Percentiles rank a stretch among this genome's conserved stretches.
phyloP scores from a whole-genome alignment of 768 basidiomycete species.

The Pulveroboletus sp. region DNA sequence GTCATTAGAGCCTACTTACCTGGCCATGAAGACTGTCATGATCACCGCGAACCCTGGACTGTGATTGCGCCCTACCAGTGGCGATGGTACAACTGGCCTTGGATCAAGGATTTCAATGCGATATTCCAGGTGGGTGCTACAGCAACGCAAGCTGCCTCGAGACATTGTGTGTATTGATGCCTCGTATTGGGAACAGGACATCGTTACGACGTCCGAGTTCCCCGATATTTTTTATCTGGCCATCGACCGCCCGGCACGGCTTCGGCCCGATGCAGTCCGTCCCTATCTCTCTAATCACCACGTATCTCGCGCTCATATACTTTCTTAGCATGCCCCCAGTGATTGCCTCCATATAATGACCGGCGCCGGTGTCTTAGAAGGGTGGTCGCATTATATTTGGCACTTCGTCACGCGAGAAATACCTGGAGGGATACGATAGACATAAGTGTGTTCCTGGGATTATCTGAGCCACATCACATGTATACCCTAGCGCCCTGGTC shows the following conservation, averaged over 20 bases:
- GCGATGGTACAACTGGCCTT: constrained; percentile 64
- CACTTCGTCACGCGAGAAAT: constrained; percentile 43
- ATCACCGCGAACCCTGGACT: constrained; percentile 42
- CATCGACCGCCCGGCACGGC: constrained; percentile 57
- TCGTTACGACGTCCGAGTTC: constrained; percentile 41
- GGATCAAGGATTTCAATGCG: constrained; percentile 55
- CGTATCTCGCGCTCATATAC: background rate
- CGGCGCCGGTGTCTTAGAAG: constrained; percentile 46
- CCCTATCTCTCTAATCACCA: background rate
- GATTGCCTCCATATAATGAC: constrained; percentile 48
- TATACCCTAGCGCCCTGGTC: too few species aligned
- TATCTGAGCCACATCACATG: background rate
- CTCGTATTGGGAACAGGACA: constrained; percentile 30
- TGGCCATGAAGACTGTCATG: constrained; percentile 64
- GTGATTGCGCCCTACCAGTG: constrained; percentile 41
- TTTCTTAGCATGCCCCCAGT: constrained; percentile 36
- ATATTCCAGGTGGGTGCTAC: constrained; percentile 55
- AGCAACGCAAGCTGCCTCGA: too few species aligned
- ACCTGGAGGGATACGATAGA: constrained; percentile 22
- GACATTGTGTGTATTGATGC: too few species aligned
- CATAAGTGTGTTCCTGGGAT: background rate
- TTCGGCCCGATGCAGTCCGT: constrained; percentile 65
- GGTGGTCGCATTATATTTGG: constrained; percentile 52
- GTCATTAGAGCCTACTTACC: constrained; percentile 59
- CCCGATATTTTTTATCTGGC: constrained; percentile 55